Percentiles rank a stretch among this genome's conserved stretches.
phyloP scores from a whole-genome alignment of 805 yeast genomes.

The Wickerhamiella domercqiae region DNA sequence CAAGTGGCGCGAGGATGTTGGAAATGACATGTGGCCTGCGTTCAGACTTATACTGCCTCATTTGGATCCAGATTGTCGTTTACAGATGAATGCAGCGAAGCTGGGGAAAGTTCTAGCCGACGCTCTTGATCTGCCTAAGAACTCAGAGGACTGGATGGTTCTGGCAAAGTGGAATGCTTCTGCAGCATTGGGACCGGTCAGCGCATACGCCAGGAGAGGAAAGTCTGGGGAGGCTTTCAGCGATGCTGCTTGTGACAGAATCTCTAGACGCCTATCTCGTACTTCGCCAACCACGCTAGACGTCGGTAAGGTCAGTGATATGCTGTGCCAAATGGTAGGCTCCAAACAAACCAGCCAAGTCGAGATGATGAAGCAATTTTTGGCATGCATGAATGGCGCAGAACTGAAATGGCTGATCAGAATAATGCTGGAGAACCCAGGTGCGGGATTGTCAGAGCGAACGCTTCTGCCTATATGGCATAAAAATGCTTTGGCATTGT shows the following conservation, averaged over 20 bases:
- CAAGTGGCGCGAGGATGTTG: slow-evolving; percentile 40
- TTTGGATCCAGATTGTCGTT: slow-evolving; percentile 36
- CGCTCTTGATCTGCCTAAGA: slow-evolving; percentile 42
- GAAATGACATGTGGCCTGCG: slow-evolving; percentile 52
- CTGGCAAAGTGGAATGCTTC: slow-evolving; percentile 20
- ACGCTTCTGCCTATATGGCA: slow-evolving; percentile 52
- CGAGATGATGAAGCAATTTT: slow-evolving; percentile 33
- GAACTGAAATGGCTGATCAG: slow-evolving; percentile 59
- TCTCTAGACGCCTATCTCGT: slow-evolving; percentile 34
- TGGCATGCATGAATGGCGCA: slow-evolving; percentile 38
- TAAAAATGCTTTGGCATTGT: slow-evolving; percentile 56
- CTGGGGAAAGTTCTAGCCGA: slow-evolving; percentile 35
- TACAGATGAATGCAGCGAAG: slow-evolving; percentile 44
- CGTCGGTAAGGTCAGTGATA: slow-evolving; percentile 35
- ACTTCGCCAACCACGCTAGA: slow-evolving; percentile 26
- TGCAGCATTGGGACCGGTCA: neutral
- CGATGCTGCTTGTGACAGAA: slow-evolving; percentile 35
- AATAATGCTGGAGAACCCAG: slow-evolving; percentile 37
- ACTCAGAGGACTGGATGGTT: slow-evolving; percentile 43
- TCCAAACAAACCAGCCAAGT: slow-evolving; percentile 26
- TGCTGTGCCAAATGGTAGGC: slow-evolving; percentile 32
- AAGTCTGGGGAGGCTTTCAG: slow-evolving; percentile 30
- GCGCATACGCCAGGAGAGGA: slow-evolving; percentile 30
- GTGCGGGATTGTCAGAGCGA: slow-evolving; percentile 44
- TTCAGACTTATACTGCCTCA: slow-evolving; percentile 45